Base-by-base conservation (phyloP, 2,329 filamentous ascomycete genomes). In the Colletotrichum eleusines region DNA sequence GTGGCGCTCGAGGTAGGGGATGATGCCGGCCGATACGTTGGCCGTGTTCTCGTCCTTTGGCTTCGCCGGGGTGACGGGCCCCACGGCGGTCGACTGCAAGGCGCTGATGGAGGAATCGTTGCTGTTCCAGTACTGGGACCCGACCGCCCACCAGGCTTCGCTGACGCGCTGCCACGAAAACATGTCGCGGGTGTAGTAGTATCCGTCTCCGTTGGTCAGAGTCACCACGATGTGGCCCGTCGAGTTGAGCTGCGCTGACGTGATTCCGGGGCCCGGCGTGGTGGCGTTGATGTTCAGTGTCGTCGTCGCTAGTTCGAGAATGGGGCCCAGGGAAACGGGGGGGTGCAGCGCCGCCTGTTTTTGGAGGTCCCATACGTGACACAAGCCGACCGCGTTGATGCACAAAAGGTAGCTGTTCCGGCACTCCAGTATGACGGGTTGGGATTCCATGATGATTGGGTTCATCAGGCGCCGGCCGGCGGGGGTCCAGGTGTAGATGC, bases 71-170 rank as follows among this genome's bases (percentile, higher is more conserved):
- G 84, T 81, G 50, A 85, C 84, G 2, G 89, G 85, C 0, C 91
- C 90, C 9, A 91, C 87, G 12, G 90, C 90, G 1, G 90, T 91
- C 2, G 93, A 90, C 74, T 94, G 91, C 46, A 97, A 82, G 61
- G 94, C 93, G 58, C 92, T 91, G 63, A 97, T 90, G 0, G 94
- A 94, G 1, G 94, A 94, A 77, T 98, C 96, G 63, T 94, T 97
- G 0, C 94, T 97, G 80, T 99, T 98, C 97, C 96, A 99, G 80
- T 99, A 99, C 79, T 99, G 96, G 75, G 94, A 97, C 23, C 95
- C 95, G 0, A 98, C 94, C 0, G 95, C 95, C 94, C 96, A 99
- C 96, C 96, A 99, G 2, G 94, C 89, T 79, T 99, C 97, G 2
- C 94, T 97, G n/a, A 99, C 86, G 12, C 95, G 90, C 80, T 98